Evolutionary conservation across 768 basidiomycete species (phyloP), one percentile per base, ranked within the genome.

Genomic region (Tubosaeta brunneosetosa): DNA sequence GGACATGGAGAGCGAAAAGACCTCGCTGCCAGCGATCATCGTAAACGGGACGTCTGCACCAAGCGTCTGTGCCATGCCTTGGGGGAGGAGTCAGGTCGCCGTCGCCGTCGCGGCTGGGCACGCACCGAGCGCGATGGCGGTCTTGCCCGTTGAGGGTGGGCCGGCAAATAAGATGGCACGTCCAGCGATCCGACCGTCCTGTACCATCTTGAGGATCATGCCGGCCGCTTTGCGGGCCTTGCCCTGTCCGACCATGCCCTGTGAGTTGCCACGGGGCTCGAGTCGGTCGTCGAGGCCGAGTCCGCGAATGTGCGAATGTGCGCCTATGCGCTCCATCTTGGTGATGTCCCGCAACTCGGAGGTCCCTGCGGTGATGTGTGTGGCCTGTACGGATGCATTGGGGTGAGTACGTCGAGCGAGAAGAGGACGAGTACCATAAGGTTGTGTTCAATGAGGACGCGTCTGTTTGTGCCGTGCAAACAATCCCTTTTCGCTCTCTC

Each of bases 221-320:
- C 97, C 97, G 0, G 95, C 97, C 0, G 97, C 95, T 70, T 97
- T 97, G 41, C 97, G 84, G 19, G 97, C 97, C 66, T 94, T 93
- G 3, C 77, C 89, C 66, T 99, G 97, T 0, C 97, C 97, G 25
- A 99, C 95, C 85, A 99, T 97, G 4, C 97, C 97, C 66, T 98
- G 92, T 0, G 88, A 82, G 67, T 85, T 91, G 32, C 77, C 81
- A 17, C 94, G 83, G 13, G 95, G 94, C 70, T 97, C 94, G 53
- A 98, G 80, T 58, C 86, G 75, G 57, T 92, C 90, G 60, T 97
- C 94, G 42, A 98, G 82, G 0, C 97, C 97, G 31, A 98, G 79
- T 3, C 97, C 97, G 50, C 85, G 92, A 62, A 99, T 94, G 72
- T 99, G 95, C 16, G 95, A 93, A 67, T 93, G 90, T 36, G 87